phyloP scores from a whole-genome alignment of 139 green algal species.

The Chlorella sp. region DNA sequence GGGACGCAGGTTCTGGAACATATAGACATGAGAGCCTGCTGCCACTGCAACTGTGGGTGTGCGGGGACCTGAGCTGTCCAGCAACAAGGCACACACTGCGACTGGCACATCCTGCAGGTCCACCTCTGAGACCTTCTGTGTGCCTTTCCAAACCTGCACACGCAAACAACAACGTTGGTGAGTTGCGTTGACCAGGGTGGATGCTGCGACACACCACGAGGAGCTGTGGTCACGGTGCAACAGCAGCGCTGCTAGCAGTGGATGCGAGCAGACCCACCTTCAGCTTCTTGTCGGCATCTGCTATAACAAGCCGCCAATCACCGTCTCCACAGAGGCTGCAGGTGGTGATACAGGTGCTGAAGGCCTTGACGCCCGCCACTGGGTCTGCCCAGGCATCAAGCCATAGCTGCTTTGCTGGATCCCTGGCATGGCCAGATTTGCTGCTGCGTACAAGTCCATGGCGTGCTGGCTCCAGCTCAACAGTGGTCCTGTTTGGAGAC shows the following conservation, averaged over 20 bases:
- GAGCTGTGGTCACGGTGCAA: no score
- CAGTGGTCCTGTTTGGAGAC: no score
- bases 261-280: constrained; percentile 31
- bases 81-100: constrained; percentile 43
- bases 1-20: constrained; percentile 65
- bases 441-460: no score
- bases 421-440: no score
- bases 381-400: no score
- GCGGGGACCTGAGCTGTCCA: constrained; percentile 19
- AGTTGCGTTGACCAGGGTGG: no score
- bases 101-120: constrained; percentile 46
- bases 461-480: no score
- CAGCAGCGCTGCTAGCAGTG: no score
- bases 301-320: constrained; percentile 60
- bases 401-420: no score
- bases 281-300: constrained; percentile 53
- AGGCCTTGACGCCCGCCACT: no score
- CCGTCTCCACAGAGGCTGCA: constrained; percentile 60
- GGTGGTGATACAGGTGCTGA: constrained; percentile 38
- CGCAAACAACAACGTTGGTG: no score
- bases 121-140: constrained; percentile 47
- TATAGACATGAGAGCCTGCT: constrained; percentile 52
- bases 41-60: constrained; percentile 52
- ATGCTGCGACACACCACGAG: no score
- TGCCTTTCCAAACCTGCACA: constrained; percentile 59